Percentiles rank a stretch among this genome's conserved stretches.
phyloP scores from a whole-genome alignment of 768 basidiomycete species.

The Kwoniella newhampshirensis region DNA sequence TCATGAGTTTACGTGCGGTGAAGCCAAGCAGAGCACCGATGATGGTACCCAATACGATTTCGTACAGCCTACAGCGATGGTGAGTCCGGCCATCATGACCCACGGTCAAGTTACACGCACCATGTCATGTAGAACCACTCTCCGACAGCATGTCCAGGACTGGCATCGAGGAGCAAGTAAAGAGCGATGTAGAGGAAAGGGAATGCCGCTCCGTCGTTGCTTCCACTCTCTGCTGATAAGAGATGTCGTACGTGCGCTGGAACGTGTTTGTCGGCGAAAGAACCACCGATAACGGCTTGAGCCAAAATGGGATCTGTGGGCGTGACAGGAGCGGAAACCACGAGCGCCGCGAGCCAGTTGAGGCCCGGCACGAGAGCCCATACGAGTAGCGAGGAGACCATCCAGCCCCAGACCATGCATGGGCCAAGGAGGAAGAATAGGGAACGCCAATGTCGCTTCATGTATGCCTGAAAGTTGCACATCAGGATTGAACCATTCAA shows the following conservation, averaged over 20 bases:
- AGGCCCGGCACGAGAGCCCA: conserved; percentile 87
- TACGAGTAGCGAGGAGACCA: conserved; percentile 80
- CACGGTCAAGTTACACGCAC: conserved; percentile 46
- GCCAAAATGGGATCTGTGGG: conserved; percentile 94
- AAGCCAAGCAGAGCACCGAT: conserved; percentile 76
- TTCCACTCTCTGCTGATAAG: conserved; percentile 82
- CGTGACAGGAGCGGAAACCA: conserved; percentile 87
- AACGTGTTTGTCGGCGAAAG: conserved; percentile 97
- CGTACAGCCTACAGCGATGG: conserved; percentile 57
- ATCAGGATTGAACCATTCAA: not conserved
- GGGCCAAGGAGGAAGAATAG: conserved; percentile 72
- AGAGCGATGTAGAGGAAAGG: conserved; percentile 82
- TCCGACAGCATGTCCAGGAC: conserved; percentile 64
- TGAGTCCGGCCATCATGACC: conserved; percentile 13
- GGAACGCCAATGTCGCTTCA: conserved; percentile 88
- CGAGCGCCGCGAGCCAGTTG: conserved; percentile 82
- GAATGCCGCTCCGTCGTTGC: conserved; percentile 96
- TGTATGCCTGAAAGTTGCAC: conserved; percentile 58
- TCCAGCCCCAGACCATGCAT: conserved; percentile 74
- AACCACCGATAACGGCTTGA: conserved; percentile 88
- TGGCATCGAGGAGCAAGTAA: conserved; percentile 72
- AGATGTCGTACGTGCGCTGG: conserved; percentile 71
- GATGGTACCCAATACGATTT: conserved; percentile 71
- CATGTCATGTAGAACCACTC: conserved; percentile 82
- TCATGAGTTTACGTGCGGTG: conserved; percentile 83